Evolutionary conservation across 805 yeast species (phyloP), one percentile per base, ranked within the genome.

Genomic region (Candida cerambycidarum): DNA sequence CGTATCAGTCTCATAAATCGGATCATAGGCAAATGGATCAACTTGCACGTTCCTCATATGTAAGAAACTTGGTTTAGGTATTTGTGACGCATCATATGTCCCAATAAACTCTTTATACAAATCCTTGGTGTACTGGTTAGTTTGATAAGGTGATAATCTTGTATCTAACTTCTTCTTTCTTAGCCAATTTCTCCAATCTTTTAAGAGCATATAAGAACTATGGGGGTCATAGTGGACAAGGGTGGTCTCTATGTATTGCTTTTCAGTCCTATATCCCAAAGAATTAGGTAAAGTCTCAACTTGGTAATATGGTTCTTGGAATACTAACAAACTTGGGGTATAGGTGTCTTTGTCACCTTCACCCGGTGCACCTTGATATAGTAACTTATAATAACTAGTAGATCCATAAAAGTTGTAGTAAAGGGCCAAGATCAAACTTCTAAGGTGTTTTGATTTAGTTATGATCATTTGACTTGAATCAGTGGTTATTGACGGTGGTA

Each of bases 261-360:
- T 52, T 28, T 39, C 42, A n/a, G n/a, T n/a, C 5, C 17, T 24
- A 28, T 25, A 44, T 2, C 51, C 50, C 30, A 44, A 47, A 11
- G 46, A 34, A 31, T 43, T 46, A 6, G 55, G 54, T 18, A 50
- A 50, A 31, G 53, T 54, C 10, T 42, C 39, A 5, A 56, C 58
- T 23, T 62, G 36, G 38, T 61, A 52, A 51, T 66, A 67, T 3
- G 65, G 58, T 50, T 67, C 71, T 21, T 59, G 48, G 52, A 67
- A 58, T 6, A 59, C 63, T 39, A 59, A 61, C 37, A 68, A 53
- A 4, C 72, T 71, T 3, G 71, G 70, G 13, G 61, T 58, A 44
- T 61, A 60, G 3, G 71, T 65, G 36, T 68, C 73, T 18, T 67
- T 52, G 44, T 68, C 72, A 7, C 69, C 70, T 4, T 68, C 69